Percentiles rank a stretch among this genome's conserved stretches.
These are phyloP conservation scores for Triangularia setosa DNA, from an alignment of 2,329 filamentous ascomycete genomes.

Conservation along the genomic window DNA sequence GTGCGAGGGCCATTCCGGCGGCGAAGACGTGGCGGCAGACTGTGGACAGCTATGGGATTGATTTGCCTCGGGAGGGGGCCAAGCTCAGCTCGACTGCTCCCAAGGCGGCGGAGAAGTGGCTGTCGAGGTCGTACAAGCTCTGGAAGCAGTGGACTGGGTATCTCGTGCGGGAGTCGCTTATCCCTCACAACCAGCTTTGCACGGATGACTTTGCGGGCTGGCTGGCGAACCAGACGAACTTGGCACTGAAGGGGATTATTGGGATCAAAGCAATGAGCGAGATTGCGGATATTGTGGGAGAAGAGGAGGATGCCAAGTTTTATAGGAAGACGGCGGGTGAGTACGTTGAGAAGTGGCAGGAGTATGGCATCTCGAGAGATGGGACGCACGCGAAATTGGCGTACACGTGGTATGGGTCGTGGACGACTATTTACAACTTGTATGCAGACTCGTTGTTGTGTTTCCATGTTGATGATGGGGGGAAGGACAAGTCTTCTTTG, in stretches of 20 bases:
- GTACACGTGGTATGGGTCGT: conserved; percentile 77
- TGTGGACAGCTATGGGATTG: conserved; percentile 28
- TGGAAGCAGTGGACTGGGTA: conserved; percentile 70
- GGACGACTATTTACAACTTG: conserved; percentile 77
- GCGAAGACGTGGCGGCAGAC: conserved; percentile 15
- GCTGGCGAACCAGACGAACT: conserved; percentile 67
- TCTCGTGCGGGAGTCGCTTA: conserved; percentile 63
- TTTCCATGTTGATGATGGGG: conserved; percentile 54
- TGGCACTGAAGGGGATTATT: conserved; percentile 74
- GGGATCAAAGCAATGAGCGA: conserved; percentile 75
- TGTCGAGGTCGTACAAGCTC: conserved; percentile 52
- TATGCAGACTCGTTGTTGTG: conserved; percentile 74
- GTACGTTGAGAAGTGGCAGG: conserved; percentile 70
- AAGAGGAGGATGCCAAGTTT: conserved; percentile 38
- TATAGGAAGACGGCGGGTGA: conserved; percentile 57
- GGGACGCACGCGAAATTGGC: conserved; percentile 70
- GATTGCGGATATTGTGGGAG: conserved; percentile 56
- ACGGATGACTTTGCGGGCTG: conserved; percentile 73
- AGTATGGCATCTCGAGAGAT: conserved; percentile 66
- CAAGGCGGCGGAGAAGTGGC: conserved; percentile 31
- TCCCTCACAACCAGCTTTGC: conserved; percentile 65
- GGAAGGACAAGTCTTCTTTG: not conserved
- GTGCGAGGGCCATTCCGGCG: conserved; percentile 8
- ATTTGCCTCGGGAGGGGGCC: conserved; percentile 8
- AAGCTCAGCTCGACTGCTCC: conserved; percentile 15